These are phyloP conservation scores for Candida dajiaensis DNA, from an alignment of 805 yeast genomes.

Conservation along the genomic window DNA sequence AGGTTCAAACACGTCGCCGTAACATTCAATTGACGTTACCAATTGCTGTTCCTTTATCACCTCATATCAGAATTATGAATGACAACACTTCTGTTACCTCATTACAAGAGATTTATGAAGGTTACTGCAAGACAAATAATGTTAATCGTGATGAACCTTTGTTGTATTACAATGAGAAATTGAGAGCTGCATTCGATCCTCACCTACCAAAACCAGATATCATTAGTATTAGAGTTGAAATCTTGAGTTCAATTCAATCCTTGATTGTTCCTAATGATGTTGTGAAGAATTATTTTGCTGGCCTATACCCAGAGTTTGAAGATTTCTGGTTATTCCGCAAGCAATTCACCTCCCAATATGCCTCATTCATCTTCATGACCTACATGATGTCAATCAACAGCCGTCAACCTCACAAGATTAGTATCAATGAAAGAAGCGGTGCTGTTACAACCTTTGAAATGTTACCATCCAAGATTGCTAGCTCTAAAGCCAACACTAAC, in stretches of 20 bases:
- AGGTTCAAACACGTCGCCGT: constrained; percentile 85
- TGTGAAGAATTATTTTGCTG: constrained; percentile 69
- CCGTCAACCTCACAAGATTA: constrained; percentile 91
- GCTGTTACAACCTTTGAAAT: constrained; percentile 91
- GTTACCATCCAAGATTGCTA: constrained; percentile 80
- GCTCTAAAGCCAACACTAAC: constrained; percentile 33
- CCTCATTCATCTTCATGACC: constrained; percentile 86
- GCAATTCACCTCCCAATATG: constrained; percentile 92
- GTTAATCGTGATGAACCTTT: constrained; percentile 86
- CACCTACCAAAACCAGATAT: constrained; percentile 90
- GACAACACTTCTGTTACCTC: constrained; percentile 68
- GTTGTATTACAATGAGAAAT: constrained; percentile 75
- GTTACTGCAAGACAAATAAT: constrained; percentile 66
- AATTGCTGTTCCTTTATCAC: constrained; percentile 87
- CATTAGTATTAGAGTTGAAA: constrained; percentile 83
- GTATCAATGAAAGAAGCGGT: constrained; percentile 76
- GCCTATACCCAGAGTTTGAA: constrained; percentile 68
- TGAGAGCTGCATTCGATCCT: constrained; percentile 91
- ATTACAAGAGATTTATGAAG: constrained; percentile 82
- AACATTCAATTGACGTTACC: constrained; percentile 83
- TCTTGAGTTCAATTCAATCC: constrained; percentile 84
- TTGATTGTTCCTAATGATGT: constrained; percentile 80
- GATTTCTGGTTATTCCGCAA: constrained; percentile 97
- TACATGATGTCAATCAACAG: constrained; percentile 91
- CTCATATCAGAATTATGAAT: constrained; percentile 88